Evolutionary conservation across 164 flowering plant species (phyloP), one percentile per base, ranked within the genome.

Genomic region (Annona squamosa): DNA sequence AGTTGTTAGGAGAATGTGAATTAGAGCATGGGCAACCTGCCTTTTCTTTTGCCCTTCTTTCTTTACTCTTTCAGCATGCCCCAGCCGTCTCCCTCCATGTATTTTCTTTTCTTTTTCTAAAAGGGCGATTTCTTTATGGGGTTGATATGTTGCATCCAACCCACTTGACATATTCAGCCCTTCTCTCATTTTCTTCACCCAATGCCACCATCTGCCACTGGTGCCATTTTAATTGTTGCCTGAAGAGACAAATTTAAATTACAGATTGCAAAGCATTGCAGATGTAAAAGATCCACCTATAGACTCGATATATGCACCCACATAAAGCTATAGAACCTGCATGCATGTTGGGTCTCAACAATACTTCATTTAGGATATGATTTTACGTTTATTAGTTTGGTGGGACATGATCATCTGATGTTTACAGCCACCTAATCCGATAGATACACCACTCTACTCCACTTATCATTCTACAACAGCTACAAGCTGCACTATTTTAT

Each of bases 1-100:
- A 86, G 76, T 76, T 76, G 76, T 80, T 81, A 81, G 87, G 85
- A 77, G 85, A 83, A 79, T 80, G 86, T 89, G 91, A 86, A 84
- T 75, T 79, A 83, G 84, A 80, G 88, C 64, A 85, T 85, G 93
- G 88, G 90, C 86, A 84, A 82, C 57, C 78, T 77, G 59, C 69
- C 80, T 81, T 80, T 79, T 68, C 81, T 70, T 79, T 80, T 74
- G 4, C 46, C 72, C 75, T 67, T 78, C 62, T 67, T 63, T 59
- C 75, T 77, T 80, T 47, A n/a, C 71, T 74, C 75, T 64, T 70
- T 72, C 46, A 69, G 81, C 84, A 69, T 79, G 80, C 81, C 78
- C 79, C 74, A 74, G 57, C 77, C 72, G 63, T 75, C 68, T 65
- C 61, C 71, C 71, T 72, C 48, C 68, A 48, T 43, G 37, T 17